These are phyloP conservation scores for Amanita fuliginea DNA, from an alignment of 768 basidiomycete genomes.

Conservation along the genomic window DNA sequence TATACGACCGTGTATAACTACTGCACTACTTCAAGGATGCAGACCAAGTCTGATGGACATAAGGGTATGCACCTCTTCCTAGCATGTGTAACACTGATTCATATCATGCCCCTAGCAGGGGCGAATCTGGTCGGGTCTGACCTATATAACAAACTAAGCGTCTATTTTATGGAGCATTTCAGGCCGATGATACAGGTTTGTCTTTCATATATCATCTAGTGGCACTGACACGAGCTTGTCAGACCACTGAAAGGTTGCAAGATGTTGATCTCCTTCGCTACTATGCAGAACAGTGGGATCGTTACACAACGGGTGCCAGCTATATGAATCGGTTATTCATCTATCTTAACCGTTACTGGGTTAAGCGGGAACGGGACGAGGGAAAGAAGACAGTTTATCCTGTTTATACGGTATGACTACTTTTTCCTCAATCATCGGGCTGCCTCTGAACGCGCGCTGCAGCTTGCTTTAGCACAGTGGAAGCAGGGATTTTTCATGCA, in stretches of 20 bases:
- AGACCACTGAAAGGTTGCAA: conserved; percentile 75
- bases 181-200: conserved; percentile 47
- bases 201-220: conserved; percentile 7
- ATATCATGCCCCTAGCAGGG: conserved; percentile 46
- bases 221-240: conserved; percentile 11
- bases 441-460: conserved; percentile 8
- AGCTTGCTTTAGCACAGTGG: conserved; percentile 96
- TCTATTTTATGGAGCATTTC: conserved; percentile 83
- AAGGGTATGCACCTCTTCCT: conserved; percentile 43
- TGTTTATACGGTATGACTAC: conserved; percentile 77
- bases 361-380: conserved; percentile 96
- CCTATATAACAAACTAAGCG: conserved; percentile 87
- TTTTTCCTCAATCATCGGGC: background rate
- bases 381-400: conserved; percentile 92
- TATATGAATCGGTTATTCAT: conserved; percentile 96
- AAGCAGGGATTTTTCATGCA: conserved; percentile 82
- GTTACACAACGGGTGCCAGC: conserved; percentile 94
- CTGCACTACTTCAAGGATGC: conserved; percentile 87
- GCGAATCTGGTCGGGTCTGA: conserved; percentile 98
- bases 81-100: conserved; percentile 24
- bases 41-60: conserved; percentile 48
- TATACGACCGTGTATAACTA: conserved; percentile 98
- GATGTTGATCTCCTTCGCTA: conserved; percentile 89
- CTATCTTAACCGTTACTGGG: conserved; percentile 98
- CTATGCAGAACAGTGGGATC: conserved; percentile 90